These are phyloP conservation scores for Decorospora gaudefroyi DNA, from an alignment of 2,329 filamentous ascomycete genomes.

Conservation along the genomic window DNA sequence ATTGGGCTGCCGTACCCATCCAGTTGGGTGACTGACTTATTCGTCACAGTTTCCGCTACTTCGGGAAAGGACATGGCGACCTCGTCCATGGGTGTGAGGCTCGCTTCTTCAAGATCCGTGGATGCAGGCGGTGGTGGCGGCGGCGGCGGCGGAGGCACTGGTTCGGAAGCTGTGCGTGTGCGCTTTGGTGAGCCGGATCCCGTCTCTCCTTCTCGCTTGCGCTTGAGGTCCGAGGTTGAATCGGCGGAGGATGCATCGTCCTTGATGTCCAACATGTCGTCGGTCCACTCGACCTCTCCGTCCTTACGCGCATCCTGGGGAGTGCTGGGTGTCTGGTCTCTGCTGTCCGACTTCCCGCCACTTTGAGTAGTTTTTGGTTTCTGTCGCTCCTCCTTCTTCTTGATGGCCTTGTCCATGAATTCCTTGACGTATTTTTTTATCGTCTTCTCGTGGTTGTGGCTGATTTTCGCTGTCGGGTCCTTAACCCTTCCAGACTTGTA, in stretches of 20 bases:
- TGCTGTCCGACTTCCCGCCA: slow-evolving; percentile 24
- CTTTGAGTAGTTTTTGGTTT: slow-evolving; percentile 59
- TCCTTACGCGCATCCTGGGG: slow-evolving; percentile 15
- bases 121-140: slow-evolving; percentile 44
- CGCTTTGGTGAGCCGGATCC: slow-evolving; percentile 39
- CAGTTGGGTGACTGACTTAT: slow-evolving; percentile 10
- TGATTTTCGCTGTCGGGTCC: slow-evolving; percentile 73
- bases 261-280: slow-evolving; percentile 29
- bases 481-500: slow-evolving; percentile 87
- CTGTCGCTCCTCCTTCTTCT: slow-evolving; percentile 66
- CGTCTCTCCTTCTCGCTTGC: slow-evolving; percentile 45
- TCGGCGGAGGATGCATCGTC: slow-evolving; percentile 31
- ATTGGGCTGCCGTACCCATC: slow-evolving; percentile 39
- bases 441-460: slow-evolving; percentile 76
- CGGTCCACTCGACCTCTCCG: slow-evolving; percentile 18
- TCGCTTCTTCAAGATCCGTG: slow-evolving; percentile 34
- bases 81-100: slow-evolving; percentile 36
- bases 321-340: slow-evolving; percentile 26
- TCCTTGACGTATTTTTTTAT: slow-evolving; percentile 83
- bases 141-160: slow-evolving; percentile 51
- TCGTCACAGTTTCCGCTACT: slow-evolving; percentile 23
- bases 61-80: slow-evolving; percentile 8
- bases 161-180: slow-evolving; percentile 37
- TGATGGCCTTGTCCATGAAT: slow-evolving; percentile 83
- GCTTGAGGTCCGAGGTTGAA: slow-evolving; percentile 42